Evolutionary conservation across 2,329 filamentous ascomycete species (phyloP), one percentile per base, ranked within the genome.

Genomic region (Phaeosphaeriaceae sp.): DNA sequence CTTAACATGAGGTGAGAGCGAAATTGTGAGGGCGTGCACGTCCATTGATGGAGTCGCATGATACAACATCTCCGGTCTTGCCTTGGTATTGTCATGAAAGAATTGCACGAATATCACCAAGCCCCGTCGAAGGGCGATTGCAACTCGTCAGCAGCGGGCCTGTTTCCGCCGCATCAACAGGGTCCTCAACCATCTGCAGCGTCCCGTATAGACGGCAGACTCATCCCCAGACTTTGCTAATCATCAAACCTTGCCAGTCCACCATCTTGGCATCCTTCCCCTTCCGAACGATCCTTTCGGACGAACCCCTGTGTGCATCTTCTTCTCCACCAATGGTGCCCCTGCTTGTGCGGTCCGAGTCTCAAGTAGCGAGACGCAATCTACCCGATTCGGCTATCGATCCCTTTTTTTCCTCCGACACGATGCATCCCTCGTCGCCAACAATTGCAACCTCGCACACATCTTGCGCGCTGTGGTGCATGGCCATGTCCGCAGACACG

Each of bases 1-100:
- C 41, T 24, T 53, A 25, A 46, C 7, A 6, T 46, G 41, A 53
- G 42, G 41, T 53, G 19, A 53, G 15, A 33, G 51, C 51, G 51
- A 53, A 22, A 53, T 53, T 53, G 51, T 42, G 40, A 42, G 51
- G 45, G 21, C 40, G 49, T 51, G 49, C 49, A 47, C 44, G 31
- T 36, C 31, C 31, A 13, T 36, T 3, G 13, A 36, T 31, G 11
- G 31, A 36, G 31, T 36, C 31, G 31, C 31, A 36, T 36, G 31
- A 36, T 36, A 36, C 31, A 11, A 36, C 31, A 36, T 36, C 31
- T 36, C 31, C 31, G 31, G 3, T 11, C 25, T 27, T 27, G 5
- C n/a, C n/a, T n/a, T n/a, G n/a, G n/a, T n/a, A n/a, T n/a, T n/a
- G n/a, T n/a, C n/a, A n/a, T n/a, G n/a, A n/a, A n/a, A n/a, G 46